Evolutionary conservation across 495 filamentous ascomycete genomes (phyloP), one percentile per base, ranked within the genome.

Genomic region (Talaromyces adpressus): DNA sequence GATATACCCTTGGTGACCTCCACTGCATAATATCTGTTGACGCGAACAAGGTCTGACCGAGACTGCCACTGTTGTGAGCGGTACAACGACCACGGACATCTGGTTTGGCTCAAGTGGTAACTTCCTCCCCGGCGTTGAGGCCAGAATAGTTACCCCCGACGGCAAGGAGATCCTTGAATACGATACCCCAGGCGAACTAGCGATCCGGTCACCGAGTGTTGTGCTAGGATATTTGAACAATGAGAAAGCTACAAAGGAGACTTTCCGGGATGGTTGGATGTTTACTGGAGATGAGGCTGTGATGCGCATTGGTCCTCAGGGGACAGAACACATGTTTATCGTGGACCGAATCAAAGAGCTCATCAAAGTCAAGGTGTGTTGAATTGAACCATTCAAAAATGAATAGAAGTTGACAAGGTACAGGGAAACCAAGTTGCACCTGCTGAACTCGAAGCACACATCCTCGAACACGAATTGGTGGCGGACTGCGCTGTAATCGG

Each of bases 321-420:
- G 87, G 8, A 75, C 87, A 57, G 91, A 96, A 72, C 92, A 97
- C 69, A 66, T 95, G 36, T 87, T 87, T 66, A 89, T 97, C 49
- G 89, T 92, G 3, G 92, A 97, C 70, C 85, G 92, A 2, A 87
- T 97, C 69, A 97, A 97, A 79, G 92, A 97, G 74, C 77, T 97
- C 60, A 95, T 97, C 77, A 97, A 97, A 75, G 89, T 92, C 68
- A 96, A 95, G 85, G 90, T 91, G 73, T 47, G 82, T 68, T 32
- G 41, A n/a, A 49, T 30, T 2, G 6, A 14, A 30, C 4, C 18
- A 54, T 39, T 12, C 14, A 20, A 8, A 45, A 1, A n/a, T 32
- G 5, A 8, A 3, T 4, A 53, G 25, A 18, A 11, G 25, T 16
- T 63, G 23, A 57, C 18, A 36, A 32, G n/a, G n/a, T 25, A 14